These are phyloP conservation scores for Anisodus tanguticus DNA, from an alignment of 257 asterid genomes.

Conservation along the genomic window DNA sequence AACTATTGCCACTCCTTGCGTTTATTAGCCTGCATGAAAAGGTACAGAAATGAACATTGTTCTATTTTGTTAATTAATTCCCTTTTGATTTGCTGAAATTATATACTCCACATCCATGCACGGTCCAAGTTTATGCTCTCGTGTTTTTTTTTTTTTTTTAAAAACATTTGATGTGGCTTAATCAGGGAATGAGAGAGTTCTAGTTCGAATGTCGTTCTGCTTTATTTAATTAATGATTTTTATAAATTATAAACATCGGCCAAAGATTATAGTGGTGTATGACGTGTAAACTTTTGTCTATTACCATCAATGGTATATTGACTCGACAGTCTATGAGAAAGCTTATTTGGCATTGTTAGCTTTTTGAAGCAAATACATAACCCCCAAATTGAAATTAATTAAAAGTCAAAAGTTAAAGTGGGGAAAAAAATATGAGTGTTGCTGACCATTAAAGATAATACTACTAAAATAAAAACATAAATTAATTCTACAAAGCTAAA, in stretches of 20 bases:
- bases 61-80: neutral
- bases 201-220: neutral
- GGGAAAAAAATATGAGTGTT: neutral
- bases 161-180: neutral
- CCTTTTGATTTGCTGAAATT: neutral
- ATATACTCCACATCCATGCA: neutral
- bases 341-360: constrained; percentile 39
- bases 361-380: constrained; percentile 40
- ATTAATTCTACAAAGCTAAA: neutral
- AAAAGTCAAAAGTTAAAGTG: constrained; percentile 26
- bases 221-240: neutral
- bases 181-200: neutral
- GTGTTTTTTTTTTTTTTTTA: neutral
- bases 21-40: too few species aligned
- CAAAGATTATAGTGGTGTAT: constrained; percentile 31
- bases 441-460: constrained; percentile 25
- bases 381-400: constrained; percentile 21
- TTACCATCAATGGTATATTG: constrained; percentile 56
- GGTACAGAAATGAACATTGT: too few species aligned
- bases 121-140: neutral
- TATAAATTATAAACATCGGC: neutral
- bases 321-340: constrained; percentile 47
- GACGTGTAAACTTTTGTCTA: constrained; percentile 64
- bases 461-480: neutral
- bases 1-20: too few species aligned